Percentiles rank a stretch among this genome's conserved stretches.
Conservation (phyloP, 306 rosid genomes). For the Castanea crenata region DNA sequence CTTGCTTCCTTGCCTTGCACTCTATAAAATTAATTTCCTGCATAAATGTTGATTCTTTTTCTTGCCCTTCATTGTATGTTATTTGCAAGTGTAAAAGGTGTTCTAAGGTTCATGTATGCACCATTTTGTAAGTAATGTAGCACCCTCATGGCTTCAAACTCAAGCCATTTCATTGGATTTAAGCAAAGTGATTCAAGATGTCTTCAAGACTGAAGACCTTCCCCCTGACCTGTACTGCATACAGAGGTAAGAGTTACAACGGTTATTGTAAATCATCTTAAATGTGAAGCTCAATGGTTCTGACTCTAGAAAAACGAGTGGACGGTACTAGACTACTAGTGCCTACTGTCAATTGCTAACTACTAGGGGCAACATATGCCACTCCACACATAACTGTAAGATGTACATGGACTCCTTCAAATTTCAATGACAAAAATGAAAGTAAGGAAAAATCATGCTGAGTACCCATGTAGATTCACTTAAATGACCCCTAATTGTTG, state of each 20-base stretch:
- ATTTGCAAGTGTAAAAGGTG: background rate
- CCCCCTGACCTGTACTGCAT: background rate
- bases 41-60: background rate
- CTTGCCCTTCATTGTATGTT: background rate
- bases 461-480: too few species aligned
- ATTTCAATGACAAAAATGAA: too few species aligned
- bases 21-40: background rate
- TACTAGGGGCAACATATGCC: background rate
- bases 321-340: background rate
- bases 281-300: background rate
- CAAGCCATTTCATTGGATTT: background rate
- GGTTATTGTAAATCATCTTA: background rate
- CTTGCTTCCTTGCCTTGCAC: background rate
- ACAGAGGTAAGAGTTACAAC: background rate
- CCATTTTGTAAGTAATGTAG: background rate
- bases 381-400: too few species aligned
- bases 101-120: background rate
- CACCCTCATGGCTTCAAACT: background rate
- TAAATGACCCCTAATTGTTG: too few species aligned
- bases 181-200: background rate
- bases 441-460: too few species aligned
- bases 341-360: background rate
- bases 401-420: too few species aligned
- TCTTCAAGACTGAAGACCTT: background rate
- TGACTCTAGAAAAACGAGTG: background rate